phyloP scores from a whole-genome alignment of 1,284 basidiomycete species.

The Moniliella sp. region DNA sequence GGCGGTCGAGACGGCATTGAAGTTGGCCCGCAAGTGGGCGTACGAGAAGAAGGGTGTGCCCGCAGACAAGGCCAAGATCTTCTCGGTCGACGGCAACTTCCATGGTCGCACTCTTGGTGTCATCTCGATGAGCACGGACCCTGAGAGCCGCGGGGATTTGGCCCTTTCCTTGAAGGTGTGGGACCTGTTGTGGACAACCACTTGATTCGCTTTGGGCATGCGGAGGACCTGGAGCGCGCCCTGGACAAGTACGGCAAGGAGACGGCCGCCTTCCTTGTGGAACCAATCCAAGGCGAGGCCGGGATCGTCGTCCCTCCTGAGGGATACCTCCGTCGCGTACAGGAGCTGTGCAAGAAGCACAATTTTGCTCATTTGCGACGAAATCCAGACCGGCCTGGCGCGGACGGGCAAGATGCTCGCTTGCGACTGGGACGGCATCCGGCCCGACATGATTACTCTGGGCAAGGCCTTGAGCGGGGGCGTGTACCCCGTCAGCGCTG shows the following conservation, averaged over 20 bases:
- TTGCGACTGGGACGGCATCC: slow-evolving; percentile 56
- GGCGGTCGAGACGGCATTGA: slow-evolving; percentile 68
- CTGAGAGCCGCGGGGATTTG: slow-evolving; percentile 69
- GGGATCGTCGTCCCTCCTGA: slow-evolving; percentile 76
- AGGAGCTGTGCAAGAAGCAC: slow-evolving; percentile 70
- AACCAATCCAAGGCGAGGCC: slow-evolving; percentile 95
- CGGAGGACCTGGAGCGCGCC: slow-evolving; percentile 57
- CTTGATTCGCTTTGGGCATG: slow-evolving; percentile 22
- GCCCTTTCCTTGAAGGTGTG: slow-evolving; percentile 66
- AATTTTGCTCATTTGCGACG: slow-evolving; percentile 83
- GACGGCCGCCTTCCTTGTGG: slow-evolving; percentile 81
- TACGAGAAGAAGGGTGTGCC: slow-evolving; percentile 51
- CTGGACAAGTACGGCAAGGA: slow-evolving; percentile 59
- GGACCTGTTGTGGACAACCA: slow-evolving; percentile 41
- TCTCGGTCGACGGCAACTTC: slow-evolving; percentile 76
- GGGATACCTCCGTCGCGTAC: slow-evolving; percentile 59
- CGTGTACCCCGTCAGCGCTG: slow-evolving; percentile 87
- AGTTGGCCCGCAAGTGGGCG: slow-evolving; percentile 35
- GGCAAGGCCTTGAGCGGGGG: slow-evolving; percentile 91
- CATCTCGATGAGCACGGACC: slow-evolving; percentile 87
- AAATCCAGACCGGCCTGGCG: slow-evolving; percentile 58
- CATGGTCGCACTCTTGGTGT: slow-evolving; percentile 80
- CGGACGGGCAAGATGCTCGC: slow-evolving; percentile 37
- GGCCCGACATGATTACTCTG: slow-evolving; percentile 75
- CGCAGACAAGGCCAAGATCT: slow-evolving; percentile 63